Evolutionary conservation across 306 rosid genomes (phyloP), one percentile per base, ranked within the genome.

Genomic region (Pyrus communis): DNA sequence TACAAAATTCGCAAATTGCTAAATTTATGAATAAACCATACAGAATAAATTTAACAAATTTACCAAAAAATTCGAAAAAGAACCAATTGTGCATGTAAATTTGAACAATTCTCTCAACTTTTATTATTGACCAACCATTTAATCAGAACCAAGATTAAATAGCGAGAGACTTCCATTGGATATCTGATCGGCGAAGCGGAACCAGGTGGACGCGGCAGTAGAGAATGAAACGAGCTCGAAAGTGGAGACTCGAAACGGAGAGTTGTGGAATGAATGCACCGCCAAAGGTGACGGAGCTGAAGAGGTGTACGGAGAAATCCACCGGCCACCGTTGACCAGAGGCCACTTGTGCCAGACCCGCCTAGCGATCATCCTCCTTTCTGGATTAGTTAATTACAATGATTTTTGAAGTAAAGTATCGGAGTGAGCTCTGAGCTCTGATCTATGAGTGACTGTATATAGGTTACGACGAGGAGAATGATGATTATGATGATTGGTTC

Each of bases 101-200:
- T 15, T 5, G 17, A 17, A 28, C 10, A 33, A 57, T 7, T 57
- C 14, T 15, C 30, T 23, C 31, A 7, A 72, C 58, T 27, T 66
- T 59, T 62, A 59, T 23, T 23, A 11, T 18, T 0, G 9, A 35
- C 61, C 11, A 14, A 66, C 19, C 67, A 18, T 60, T 68, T 8
- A 12, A 55, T 22, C 69, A 63, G 65, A 52, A 23, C 28, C 45
- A 46, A 67, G 27, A 52, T 28, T 18, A 19, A 57, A 12, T 40
- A 75, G 54, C 65, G 42, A 57, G 63, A 62, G 46, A 81, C 89
- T 82, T 54, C 86, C 97, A 74, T 81, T 43, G 52, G 70, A 11
- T 3, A 35, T 27, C 73, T 68, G 51, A 77, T 28, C 65, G 21
- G 81, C 68, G 11, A 71, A 75, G 2, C 78, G 72, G 74, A 78